Base-by-base conservation (phyloP, 1,139 yeast genomes). In the Arxiozyma slooffiae region DNA sequence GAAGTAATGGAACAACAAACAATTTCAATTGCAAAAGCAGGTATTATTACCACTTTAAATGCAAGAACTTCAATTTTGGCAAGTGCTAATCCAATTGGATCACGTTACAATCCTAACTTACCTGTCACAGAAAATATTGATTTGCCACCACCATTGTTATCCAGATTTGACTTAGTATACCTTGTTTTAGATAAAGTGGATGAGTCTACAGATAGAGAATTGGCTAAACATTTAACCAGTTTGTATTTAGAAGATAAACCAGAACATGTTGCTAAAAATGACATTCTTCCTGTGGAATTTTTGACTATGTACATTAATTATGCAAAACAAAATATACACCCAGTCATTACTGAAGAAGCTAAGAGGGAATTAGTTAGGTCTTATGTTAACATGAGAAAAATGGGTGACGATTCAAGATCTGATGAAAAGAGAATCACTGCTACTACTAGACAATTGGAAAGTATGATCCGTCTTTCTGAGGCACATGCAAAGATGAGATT, bases 1-100 rank as follows among this genome's bases (percentile, higher is more conserved):
- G 98, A 92, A 76, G 98, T 94, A 22, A 92, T 92, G 98, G 98
- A 92, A 73, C 98, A 92, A 68, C 98, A 92, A 68, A 92, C 98
- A 0, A 92, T 92, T 44, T 89, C 97, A 14, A 88, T 92, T 61
- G 98, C 98, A 42, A 92, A 92, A 65, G 98, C 98, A 0, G 98
- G 98, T 52, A 92, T 92, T 63, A 92, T 90, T 63, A 92, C 98
- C 16, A 92, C 98, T 0, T 75, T 92, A 55, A 92, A 92, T 70
- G 98, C 98, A 1, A 78, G 98, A 69, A 90, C 97, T 0, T 89
- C 97, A 0, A 85, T 92, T 57, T 75, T 92, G 56, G 98, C 98
- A 0, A 86, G 96, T 39, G 98, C 98, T 1, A 92, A 92, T 68
- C 98, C 98, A n/a, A 89, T 92, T 55, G 92, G 94, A 54, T 90